Percentiles rank a stretch among this genome's conserved stretches.
Evolutionary conservation across 352 stramenopile genomes (phyloP).

Genomic region (Phytophthora pistaciae): DNA sequence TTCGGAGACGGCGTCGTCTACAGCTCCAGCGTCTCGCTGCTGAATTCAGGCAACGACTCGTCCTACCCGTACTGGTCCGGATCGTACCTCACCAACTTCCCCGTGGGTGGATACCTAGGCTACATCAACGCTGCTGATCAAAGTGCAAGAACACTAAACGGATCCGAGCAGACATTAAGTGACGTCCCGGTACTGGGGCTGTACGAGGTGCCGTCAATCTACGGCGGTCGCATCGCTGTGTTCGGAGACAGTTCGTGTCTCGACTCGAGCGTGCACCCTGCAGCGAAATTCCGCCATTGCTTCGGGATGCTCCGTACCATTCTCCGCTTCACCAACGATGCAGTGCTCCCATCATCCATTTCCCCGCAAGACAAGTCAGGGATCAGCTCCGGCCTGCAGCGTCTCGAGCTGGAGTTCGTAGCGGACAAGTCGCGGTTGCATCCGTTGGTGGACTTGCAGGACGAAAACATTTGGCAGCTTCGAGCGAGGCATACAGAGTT

Average conservation of each 20-base stretch:
- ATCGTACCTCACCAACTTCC: constrained; percentile 73
- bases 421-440: constrained; percentile 28
- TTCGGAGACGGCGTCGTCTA: constrained; percentile 70
- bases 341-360: constrained; percentile 21
- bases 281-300: constrained; percentile 57
- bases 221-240: constrained; percentile 77
- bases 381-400: constrained; percentile 26
- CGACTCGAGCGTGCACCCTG: constrained; percentile 63
- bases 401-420: constrained; percentile 47
- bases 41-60: constrained; percentile 37
- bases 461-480: constrained; percentile 31
- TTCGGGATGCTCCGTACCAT: constrained; percentile 71
- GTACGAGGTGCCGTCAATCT: constrained; percentile 66
- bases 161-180: constrained; percentile 37
- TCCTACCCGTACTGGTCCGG: constrained; percentile 73
- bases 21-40: constrained; percentile 54
- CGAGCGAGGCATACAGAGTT: constrained; percentile 27
- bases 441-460: constrained; percentile 13
- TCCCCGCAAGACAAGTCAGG: constrained; percentile 23
- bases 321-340: constrained; percentile 68
- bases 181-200: constrained; percentile 71
- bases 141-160: constrained; percentile 61
- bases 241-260: constrained; percentile 82
- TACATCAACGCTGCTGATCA: constrained; percentile 66
- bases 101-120: constrained; percentile 68